Evolutionary conservation across 192 early-diverging fungal species (phyloP).

Genomic region (Umbelopsis ramanniana): DNA sequence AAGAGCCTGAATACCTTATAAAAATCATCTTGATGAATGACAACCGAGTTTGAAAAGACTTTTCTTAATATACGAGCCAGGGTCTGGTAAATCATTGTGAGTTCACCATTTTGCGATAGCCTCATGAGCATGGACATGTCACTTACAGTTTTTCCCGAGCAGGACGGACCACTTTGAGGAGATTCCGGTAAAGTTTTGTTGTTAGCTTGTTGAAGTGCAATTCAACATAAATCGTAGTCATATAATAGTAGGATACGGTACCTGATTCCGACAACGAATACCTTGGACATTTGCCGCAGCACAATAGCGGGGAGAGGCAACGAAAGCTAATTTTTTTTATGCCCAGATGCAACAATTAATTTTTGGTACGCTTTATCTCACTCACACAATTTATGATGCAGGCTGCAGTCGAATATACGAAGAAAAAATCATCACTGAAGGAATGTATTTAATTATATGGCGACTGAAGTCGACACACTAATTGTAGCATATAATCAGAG

Average conservation of each 20-base stretch:
- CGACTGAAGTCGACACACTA: background rate
- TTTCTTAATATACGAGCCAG: conserved; percentile 59
- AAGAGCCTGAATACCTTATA: conserved; percentile 47
- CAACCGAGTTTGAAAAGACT: conserved; percentile 60
- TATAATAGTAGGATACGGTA: conserved; percentile 2
- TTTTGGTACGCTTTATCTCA: no score
- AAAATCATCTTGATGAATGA: conserved; percentile 80
- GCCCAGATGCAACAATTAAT: no score
- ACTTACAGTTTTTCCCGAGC: conserved; percentile 72
- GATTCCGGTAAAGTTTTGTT: background rate
- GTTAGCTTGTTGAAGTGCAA: no score
- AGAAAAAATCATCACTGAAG: background rate
- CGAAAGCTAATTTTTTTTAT: no score
- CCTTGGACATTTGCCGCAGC: conserved; percentile 22
- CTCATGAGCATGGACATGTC: background rate
- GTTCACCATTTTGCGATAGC: background rate
- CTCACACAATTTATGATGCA: no score
- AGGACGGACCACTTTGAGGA: conserved; percentile 66
- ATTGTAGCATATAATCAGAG: background rate
- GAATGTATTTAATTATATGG: background rate
- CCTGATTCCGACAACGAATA: conserved; percentile 47
- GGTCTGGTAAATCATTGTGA: conserved; percentile 39
- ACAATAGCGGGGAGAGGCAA: background rate
- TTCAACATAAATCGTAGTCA: background rate
- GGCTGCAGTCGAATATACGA: background rate